Conservation (phyloP, 345 rosid genomes). For the Hibiscus mutabilis region DNA sequence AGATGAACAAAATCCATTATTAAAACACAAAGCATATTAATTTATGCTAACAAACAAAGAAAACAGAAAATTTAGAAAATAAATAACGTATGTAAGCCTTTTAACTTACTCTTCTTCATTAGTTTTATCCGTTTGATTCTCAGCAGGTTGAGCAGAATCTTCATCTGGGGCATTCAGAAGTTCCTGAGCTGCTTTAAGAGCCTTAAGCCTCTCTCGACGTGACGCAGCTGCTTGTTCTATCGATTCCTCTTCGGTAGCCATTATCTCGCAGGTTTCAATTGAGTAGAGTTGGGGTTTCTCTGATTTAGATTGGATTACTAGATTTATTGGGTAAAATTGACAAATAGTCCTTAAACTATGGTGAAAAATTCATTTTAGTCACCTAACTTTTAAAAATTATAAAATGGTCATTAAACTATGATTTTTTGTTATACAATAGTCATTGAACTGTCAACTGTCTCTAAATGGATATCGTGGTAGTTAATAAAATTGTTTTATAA, state of each 20-base stretch:
- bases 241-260: slow-evolving; percentile 60
- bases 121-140: slow-evolving; percentile 25
- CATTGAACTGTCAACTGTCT: too few species aligned
- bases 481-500: too few species aligned
- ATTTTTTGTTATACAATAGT: too few species aligned
- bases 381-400: too few species aligned
- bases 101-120: slow-evolving; percentile 23
- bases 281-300: not conserved
- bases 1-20: not conserved
- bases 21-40: not conserved
- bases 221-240: slow-evolving; percentile 61
- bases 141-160: slow-evolving; percentile 25
- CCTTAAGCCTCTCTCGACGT: slow-evolving; percentile 72
- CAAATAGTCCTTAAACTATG: too few species aligned
- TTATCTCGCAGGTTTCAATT: slow-evolving; percentile 13
- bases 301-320: not conserved
- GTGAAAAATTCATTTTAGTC: too few species aligned
- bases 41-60: not conserved
- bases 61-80: not conserved
- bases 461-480: too few species aligned
- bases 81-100: not conserved
- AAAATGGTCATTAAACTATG: too few species aligned
- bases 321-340: too few species aligned
- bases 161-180: slow-evolving; percentile 43
- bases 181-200: slow-evolving; percentile 74